These are phyloP conservation scores for Mycena capillaripes DNA, from an alignment of 768 basidiomycete genomes.

Conservation along the genomic window DNA sequence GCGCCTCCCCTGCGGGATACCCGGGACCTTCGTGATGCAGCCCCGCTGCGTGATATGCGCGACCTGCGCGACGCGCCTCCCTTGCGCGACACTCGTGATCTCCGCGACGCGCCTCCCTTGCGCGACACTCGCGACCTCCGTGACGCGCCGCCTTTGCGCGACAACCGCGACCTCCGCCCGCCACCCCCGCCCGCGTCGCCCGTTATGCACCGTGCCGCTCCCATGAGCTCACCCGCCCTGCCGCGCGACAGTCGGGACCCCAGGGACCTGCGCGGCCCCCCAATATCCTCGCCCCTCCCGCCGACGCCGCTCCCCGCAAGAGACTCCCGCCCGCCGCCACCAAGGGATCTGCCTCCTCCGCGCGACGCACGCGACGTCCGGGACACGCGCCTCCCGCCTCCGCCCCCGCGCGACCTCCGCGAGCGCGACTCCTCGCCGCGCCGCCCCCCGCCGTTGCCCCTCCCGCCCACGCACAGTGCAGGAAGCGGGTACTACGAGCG, in stretches of 20 bases:
- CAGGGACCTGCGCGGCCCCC: too few species aligned
- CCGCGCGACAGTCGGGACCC: constrained; percentile 18
- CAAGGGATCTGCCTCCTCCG: constrained; percentile 2
- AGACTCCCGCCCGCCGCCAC: background rate
- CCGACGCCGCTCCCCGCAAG: constrained; percentile 17
- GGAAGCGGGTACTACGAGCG: constrained; percentile 31
- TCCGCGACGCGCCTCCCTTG: background rate
- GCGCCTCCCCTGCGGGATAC: constrained; percentile 11
- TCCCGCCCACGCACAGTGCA: background rate
- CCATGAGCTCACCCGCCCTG: constrained; percentile 20
- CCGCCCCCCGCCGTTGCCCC: constrained; percentile 23
- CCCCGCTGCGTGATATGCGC: constrained; percentile 7
- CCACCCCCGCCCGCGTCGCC: constrained; percentile 13
- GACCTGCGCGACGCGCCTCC: constrained; percentile 11
- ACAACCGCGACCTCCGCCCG: constrained; percentile 6
- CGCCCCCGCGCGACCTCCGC: background rate
- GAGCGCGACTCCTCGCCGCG: constrained; percentile 19
- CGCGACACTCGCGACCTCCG: constrained; percentile 18
- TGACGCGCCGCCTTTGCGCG: constrained; percentile 6
- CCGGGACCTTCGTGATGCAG: constrained; percentile 22
- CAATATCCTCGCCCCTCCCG: constrained; percentile 19
- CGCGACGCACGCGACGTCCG: constrained; percentile 17
- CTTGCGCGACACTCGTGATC: constrained; percentile 17
- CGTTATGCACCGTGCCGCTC: constrained; percentile 22
- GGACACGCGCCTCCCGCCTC: constrained; percentile 5